Evolutionary conservation across 106 monocot species (phyloP).

Genomic region (Platanthera zijinensis): DNA sequence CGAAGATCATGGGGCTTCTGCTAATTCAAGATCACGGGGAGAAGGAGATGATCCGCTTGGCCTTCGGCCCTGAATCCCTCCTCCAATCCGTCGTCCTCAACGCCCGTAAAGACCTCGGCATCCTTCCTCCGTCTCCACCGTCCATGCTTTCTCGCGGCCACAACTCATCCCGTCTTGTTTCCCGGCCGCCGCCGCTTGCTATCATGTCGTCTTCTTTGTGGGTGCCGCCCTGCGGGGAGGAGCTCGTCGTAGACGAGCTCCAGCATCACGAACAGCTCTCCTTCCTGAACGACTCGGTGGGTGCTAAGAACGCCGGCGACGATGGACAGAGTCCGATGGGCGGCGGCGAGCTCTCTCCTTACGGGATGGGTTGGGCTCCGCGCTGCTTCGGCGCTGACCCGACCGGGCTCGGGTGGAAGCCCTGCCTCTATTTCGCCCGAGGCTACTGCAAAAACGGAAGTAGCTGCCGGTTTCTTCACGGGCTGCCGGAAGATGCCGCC

Average conservation of each 20-base stretch:
- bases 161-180: background rate
- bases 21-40: constrained; percentile 91
- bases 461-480: constrained; percentile 75
- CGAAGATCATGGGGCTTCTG: constrained; percentile 95
- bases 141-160: constrained; percentile 3
- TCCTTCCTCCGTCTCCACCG: constrained; percentile 32
- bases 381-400: constrained; percentile 31
- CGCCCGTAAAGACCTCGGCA: constrained; percentile 67
- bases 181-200: constrained; percentile 6
- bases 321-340: constrained; percentile 16
- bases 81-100: constrained; percentile 71
- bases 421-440: constrained; percentile 82
- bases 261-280: constrained; percentile 52
- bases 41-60: constrained; percentile 99
- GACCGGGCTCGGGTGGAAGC: constrained; percentile 63
- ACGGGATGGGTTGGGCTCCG: constrained; percentile 12
- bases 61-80: constrained; percentile 81
- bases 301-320: constrained; percentile 22
- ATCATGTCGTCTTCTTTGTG: constrained; percentile 17
- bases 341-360: no score
- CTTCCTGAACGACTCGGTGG: constrained; percentile 33
- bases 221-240: constrained; percentile 22
- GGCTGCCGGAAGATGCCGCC: constrained; percentile 32
- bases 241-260: constrained; percentile 32
- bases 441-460: constrained; percentile 95